A percentile compares a stretch with the other conserved stretches of the same genome.
Conservation (phyloP, 306 rosid genomes). For the Geum urbanum region DNA sequence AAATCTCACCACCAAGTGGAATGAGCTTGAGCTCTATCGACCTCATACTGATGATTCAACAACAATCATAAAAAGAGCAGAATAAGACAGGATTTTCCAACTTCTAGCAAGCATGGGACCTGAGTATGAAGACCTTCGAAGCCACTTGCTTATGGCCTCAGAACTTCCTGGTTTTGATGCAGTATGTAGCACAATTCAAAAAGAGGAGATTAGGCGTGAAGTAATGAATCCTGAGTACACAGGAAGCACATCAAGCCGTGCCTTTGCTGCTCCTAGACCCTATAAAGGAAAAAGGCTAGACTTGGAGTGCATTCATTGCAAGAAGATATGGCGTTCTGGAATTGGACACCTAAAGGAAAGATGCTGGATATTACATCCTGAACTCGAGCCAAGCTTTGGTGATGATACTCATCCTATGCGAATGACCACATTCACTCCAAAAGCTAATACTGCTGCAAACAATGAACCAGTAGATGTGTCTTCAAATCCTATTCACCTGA, state of each 20-base stretch:
- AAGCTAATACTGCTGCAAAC: background rate
- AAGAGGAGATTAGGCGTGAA: too few species aligned
- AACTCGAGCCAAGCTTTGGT: background rate
- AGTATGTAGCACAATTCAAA: too few species aligned
- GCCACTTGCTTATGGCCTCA: too few species aligned
- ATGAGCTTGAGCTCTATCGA: background rate
- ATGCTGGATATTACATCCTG: background rate
- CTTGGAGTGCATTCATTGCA: background rate
- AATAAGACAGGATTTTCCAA: too few species aligned
- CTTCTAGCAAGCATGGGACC: too few species aligned
- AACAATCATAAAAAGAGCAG: background rate
- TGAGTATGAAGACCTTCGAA: too few species aligned
- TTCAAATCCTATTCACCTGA: background rate
- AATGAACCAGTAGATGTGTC: background rate
- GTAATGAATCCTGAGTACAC: too few species aligned
- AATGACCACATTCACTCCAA: background rate
- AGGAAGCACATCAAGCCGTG: background rate
- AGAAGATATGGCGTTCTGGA: background rate
- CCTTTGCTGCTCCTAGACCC: background rate
- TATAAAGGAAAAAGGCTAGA: background rate
- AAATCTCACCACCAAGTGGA: background rate
- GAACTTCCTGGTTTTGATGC: too few species aligned
- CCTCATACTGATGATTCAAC: background rate
- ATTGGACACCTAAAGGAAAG: background rate
- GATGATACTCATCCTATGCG: background rate